These are phyloP conservation scores for Nigrospora osmanthi DNA, from an alignment of 2,329 filamentous ascomycete genomes.

Conservation along the genomic window DNA sequence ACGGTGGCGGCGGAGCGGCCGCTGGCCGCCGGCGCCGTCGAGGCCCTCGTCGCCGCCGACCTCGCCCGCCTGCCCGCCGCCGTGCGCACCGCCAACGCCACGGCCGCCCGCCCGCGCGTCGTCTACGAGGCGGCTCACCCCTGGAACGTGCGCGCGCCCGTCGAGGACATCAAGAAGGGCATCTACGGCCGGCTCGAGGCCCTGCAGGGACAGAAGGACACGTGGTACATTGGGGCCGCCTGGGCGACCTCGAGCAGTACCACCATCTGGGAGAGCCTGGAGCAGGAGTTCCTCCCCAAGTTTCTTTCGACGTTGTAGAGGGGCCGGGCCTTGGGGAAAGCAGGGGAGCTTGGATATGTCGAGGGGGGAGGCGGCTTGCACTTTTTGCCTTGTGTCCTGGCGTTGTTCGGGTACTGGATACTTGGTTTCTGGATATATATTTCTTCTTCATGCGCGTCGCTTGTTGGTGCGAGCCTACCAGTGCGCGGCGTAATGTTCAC, in stretches of 20 bases:
- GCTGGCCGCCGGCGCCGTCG: neutral
- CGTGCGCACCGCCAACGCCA: neutral
- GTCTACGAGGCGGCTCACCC: neutral
- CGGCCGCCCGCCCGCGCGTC: neutral
- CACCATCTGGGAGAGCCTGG: neutral
- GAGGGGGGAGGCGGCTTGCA: too few relatives aligned
- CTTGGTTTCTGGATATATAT: too few relatives aligned
- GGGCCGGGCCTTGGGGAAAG: too few relatives aligned
- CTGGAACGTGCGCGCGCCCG: neutral
- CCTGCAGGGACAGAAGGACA: neutral
- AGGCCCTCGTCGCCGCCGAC: neutral
- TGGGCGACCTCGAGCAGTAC: neutral
- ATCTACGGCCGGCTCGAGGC: neutral
- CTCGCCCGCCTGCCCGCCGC: neutral
- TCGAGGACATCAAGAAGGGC: neutral
- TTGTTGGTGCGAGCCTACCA: too few relatives aligned
- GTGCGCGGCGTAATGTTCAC: too few relatives aligned
- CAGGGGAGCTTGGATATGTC: too few relatives aligned
- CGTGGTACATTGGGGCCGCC: neutral
- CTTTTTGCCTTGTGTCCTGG: too few relatives aligned
- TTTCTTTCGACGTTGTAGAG: neutral
- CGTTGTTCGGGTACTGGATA: too few relatives aligned
- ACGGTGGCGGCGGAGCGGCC: neutral
- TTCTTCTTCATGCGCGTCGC: too few relatives aligned
- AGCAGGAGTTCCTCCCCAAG: neutral